Conservation (phyloP, 2,329 filamentous ascomycete species). For the Arthrobotrys sinensis region DNA sequence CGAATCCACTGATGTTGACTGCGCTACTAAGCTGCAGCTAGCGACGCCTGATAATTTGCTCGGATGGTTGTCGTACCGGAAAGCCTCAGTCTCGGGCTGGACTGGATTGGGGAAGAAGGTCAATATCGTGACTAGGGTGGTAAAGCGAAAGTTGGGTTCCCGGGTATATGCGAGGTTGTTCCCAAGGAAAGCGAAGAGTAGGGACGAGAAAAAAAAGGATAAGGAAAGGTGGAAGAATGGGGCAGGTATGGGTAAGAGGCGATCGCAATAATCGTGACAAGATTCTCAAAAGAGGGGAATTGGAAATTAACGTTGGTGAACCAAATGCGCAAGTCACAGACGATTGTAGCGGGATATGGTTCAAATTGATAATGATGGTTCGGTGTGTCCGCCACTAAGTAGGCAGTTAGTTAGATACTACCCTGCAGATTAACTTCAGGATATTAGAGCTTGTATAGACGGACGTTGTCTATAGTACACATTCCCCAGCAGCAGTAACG, state of each 20-base stretch:
- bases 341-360: slow-evolving; percentile 52
- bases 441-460: slow-evolving; percentile 30
- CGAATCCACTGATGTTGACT: slow-evolving; percentile 43
- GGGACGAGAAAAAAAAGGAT: not conserved
- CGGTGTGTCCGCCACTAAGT: slow-evolving; percentile 52
- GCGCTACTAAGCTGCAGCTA: slow-evolving; percentile 57
- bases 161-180: slow-evolving; percentile 52
- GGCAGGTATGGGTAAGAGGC: slow-evolving; percentile 14
- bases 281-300: slow-evolving; percentile 20
- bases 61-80: slow-evolving; percentile 58
- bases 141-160: slow-evolving; percentile 49
- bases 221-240: slow-evolving; percentile 8
- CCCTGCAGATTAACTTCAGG: slow-evolving; percentile 39
- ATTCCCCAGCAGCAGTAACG: slow-evolving; percentile 44
- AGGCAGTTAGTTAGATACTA: slow-evolving; percentile 46
- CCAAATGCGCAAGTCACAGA: slow-evolving; percentile 59
- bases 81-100: slow-evolving; percentile 44
- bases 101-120: slow-evolving; percentile 55
- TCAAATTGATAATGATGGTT: slow-evolving; percentile 58
- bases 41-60: slow-evolving; percentile 60
- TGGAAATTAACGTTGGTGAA: slow-evolving; percentile 46
- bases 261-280: slow-evolving; percentile 28
- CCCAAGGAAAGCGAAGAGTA: slow-evolving; percentile 24
- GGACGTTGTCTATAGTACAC: slow-evolving; percentile 29
- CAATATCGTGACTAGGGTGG: slow-evolving; percentile 50